These are phyloP conservation scores for Aspergillus eucalypticola DNA, from an alignment of 2,329 filamentous ascomycete species.

Conservation along the genomic window DNA sequence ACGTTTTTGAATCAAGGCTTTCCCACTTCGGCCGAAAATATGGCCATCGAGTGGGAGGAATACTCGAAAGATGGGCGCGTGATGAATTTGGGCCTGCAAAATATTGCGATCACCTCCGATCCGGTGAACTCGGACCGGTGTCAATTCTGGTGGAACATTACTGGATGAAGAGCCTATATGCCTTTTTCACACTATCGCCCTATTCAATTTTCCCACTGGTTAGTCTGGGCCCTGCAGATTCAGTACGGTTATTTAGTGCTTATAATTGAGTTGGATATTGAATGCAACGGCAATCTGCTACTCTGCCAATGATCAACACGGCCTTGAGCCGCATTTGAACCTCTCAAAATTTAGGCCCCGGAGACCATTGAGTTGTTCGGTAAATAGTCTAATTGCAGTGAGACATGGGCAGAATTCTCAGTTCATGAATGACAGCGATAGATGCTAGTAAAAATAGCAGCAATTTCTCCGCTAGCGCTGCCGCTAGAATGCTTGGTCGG, in stretches of 20 bases:
- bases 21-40: neutral
- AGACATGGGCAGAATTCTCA: neutral
- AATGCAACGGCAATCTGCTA: neutral
- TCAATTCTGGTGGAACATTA: conserved; percentile 1
- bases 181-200: neutral
- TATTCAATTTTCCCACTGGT: neutral
- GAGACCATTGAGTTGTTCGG: neutral
- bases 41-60: neutral
- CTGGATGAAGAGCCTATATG: neutral
- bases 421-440: neutral
- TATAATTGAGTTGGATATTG: too few relatives aligned
- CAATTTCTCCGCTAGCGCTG: neutral
- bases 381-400: neutral
- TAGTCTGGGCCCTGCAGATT: neutral
- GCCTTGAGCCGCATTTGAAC: neutral
- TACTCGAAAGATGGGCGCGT: neutral
- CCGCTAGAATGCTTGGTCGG: neutral
- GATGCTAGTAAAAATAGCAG: neutral
- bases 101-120: neutral
- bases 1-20: neutral
- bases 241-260: neutral
- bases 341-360: neutral
- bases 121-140: neutral
- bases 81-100: neutral
- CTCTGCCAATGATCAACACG: neutral